These are phyloP conservation scores for Viola odorata DNA, from an alignment of 345 rosid genomes.

Conservation along the genomic window DNA sequence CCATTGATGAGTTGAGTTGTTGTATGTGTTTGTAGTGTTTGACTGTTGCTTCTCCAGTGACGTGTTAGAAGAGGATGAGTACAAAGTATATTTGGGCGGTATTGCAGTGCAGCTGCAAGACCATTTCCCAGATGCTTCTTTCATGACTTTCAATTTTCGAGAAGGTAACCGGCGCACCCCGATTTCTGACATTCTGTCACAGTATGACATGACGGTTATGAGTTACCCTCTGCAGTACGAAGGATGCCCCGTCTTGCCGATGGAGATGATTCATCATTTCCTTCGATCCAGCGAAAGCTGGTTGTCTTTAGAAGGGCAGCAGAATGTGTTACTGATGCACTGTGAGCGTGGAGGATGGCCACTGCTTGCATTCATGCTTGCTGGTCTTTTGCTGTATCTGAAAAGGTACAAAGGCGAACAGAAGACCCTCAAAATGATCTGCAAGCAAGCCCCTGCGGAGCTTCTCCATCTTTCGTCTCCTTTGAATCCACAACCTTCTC, in stretches of 20 bases:
- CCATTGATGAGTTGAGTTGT: no score
- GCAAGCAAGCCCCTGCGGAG: slow-evolving; percentile 95
- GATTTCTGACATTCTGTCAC: slow-evolving; percentile 75
- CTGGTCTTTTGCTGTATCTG: slow-evolving; percentile 77
- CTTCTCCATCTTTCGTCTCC: slow-evolving; percentile 77
- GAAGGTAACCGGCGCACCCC: slow-evolving; percentile 92
- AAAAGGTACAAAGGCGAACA: slow-evolving; percentile 87
- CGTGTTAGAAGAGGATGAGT: slow-evolving; percentile 88
- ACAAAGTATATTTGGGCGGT: slow-evolving; percentile 84
- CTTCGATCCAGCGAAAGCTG: slow-evolving; percentile 92
- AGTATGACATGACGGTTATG: slow-evolving; percentile 96
- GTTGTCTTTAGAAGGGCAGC: slow-evolving; percentile 89
- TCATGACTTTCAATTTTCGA: slow-evolving; percentile 95
- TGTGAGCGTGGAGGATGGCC: slow-evolving; percentile 99
- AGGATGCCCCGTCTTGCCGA: slow-evolving; percentile 75
- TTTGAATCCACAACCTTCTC: slow-evolving; percentile 90
- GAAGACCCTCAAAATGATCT: slow-evolving; percentile 97
- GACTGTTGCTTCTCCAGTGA: slow-evolving; percentile 99
- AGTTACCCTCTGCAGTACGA: slow-evolving; percentile 93
- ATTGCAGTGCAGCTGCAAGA: slow-evolving; percentile 94
- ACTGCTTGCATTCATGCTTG: slow-evolving; percentile 92
- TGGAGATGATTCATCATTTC: slow-evolving; percentile 95
- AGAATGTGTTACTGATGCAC: slow-evolving; percentile 89
- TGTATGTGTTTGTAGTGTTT: no score
- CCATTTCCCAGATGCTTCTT: slow-evolving; percentile 87